phyloP scores from a whole-genome alignment of 164 flowering plant genomes.

The Nelumbo lutea region DNA sequence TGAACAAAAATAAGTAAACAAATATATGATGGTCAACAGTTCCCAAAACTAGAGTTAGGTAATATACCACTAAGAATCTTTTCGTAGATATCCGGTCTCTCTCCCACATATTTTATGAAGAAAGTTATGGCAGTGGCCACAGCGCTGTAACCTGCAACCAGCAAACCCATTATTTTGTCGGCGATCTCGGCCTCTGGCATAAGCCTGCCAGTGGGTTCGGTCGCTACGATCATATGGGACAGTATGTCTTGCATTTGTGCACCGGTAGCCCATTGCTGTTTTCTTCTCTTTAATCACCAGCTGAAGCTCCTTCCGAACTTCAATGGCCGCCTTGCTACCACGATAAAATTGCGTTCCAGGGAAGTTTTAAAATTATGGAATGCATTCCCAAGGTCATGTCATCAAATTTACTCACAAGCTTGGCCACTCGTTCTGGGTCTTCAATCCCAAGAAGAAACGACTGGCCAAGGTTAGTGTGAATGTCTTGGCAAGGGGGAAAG shows the following conservation, averaged over 20 bases:
- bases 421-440: not conserved
- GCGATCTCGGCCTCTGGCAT: slow-evolving; percentile 38
- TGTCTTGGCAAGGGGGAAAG: slow-evolving; percentile 21
- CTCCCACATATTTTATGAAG: slow-evolving; percentile 35
- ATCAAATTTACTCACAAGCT: not conserved
- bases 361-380: slow-evolving; percentile 15
- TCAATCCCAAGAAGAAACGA: not conserved
- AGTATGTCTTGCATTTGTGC: slow-evolving; percentile 26
- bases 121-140: slow-evolving; percentile 29
- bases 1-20: too few species aligned
- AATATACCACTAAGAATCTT: slow-evolving; percentile 24
- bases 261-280: slow-evolving; percentile 15
- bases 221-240: slow-evolving; percentile 30
- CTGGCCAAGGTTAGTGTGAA: slow-evolving; percentile 5
- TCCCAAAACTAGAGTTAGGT: not conserved
- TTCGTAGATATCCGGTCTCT: slow-evolving; percentile 25
- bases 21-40: too few species aligned
- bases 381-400: not conserved
- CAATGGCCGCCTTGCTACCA: slow-evolving; percentile 18
- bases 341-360: slow-evolving; percentile 31
- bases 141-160: slow-evolving; percentile 33
- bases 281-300: not conserved
- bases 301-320: slow-evolving; percentile 24
- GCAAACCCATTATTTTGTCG: slow-evolving; percentile 36
- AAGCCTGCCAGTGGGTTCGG: slow-evolving; percentile 20